Percentiles rank a stretch among this genome's conserved stretches.
These are phyloP conservation scores for Neurospora terricola DNA, from an alignment of 495 filamentous ascomycete genomes.

Conservation along the genomic window DNA sequence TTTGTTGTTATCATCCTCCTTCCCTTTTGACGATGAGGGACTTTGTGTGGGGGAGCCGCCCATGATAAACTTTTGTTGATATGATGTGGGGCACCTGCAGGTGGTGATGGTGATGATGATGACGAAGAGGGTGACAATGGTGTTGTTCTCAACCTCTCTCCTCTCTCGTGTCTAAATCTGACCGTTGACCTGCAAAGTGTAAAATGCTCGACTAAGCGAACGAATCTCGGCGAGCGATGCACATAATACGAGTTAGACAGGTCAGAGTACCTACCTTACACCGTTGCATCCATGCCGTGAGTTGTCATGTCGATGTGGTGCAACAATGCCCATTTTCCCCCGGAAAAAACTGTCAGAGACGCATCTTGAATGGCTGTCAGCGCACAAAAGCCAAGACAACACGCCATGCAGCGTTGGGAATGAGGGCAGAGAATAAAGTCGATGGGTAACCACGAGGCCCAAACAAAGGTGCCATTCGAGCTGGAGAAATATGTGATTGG, in stretches of 20 bases:
- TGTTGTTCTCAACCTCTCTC: neutral
- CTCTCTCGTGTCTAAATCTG: neutral
- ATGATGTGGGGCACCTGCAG: neutral
- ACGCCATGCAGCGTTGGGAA: neutral
- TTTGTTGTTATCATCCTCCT: neutral
- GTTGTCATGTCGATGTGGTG: neutral
- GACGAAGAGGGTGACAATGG: neutral
- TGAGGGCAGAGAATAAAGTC: neutral
- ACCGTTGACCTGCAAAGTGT: neutral
- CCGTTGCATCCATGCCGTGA: neutral
- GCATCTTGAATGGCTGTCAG: neutral
- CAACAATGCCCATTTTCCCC: neutral
- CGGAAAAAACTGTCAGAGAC: neutral
- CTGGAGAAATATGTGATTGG: neutral
- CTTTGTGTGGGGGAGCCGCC: neutral
- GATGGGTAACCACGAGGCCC: neutral
- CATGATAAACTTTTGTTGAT: neutral
- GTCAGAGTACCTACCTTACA: neutral
- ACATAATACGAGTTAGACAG: neutral
- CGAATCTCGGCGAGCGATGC: neutral
- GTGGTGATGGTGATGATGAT: neutral
- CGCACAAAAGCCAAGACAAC: neutral
- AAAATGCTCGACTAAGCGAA: neutral
- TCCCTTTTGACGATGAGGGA: neutral
- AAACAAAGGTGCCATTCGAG: neutral